Evolutionary conservation across 345 rosid genomes (phyloP).

Genomic region (Raphanus raphanistrum): DNA sequence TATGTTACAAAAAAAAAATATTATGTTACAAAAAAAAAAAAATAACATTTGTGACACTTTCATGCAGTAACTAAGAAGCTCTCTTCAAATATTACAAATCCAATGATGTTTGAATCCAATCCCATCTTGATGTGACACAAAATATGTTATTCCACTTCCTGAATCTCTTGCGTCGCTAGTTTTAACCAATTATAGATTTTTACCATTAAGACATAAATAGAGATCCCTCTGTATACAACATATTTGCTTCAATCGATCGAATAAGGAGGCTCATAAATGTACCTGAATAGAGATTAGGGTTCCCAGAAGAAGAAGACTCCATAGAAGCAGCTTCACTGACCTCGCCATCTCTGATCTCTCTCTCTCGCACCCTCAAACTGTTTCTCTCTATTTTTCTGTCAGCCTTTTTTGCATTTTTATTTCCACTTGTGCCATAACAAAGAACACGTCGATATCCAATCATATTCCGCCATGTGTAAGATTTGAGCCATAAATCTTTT

Average conservation of each 20-base stretch:
- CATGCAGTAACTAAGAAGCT: too few species aligned
- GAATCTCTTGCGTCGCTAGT: not conserved
- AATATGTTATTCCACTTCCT: too few species aligned
- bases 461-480: not conserved
- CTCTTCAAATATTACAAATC: too few species aligned
- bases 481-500: not conserved
- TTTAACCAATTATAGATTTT: not conserved
- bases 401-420: not conserved
- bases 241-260: not conserved
- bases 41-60: too few species aligned
- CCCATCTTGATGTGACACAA: too few species aligned
- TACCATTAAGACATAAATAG: not conserved
- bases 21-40: too few species aligned
- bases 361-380: not conserved
- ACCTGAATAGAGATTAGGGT: not conserved
- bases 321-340: not conserved
- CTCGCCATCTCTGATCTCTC: not conserved
- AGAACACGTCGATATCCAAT: conserved; percentile 31
- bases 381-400: not conserved
- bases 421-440: not conserved
- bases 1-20: too few species aligned
- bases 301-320: not conserved
- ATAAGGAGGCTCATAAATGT: not conserved
- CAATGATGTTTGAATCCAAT: too few species aligned
- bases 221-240: not conserved